phyloP scores from a whole-genome alignment of 2,329 filamentous ascomycete species.

The Dothideomycetes sp. region DNA sequence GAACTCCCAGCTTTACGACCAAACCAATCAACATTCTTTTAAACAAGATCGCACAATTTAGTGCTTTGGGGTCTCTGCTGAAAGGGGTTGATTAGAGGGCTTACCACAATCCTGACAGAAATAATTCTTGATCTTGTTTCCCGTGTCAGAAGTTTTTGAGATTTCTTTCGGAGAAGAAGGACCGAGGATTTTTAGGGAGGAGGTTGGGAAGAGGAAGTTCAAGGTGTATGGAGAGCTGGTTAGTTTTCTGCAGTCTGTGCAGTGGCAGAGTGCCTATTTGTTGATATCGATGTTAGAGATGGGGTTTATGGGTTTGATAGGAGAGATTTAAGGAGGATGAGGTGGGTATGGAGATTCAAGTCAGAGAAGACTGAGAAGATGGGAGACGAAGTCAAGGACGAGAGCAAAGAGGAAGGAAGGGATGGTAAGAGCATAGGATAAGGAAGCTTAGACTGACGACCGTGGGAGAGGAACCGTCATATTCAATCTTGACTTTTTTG shows the following conservation, averaged over 20 bases:
- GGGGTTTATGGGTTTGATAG: constrained; percentile 7
- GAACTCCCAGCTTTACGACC: neutral
- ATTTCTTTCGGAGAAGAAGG: constrained; percentile 44
- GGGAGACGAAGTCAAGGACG: no score
- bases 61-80: neutral
- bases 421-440: neutral
- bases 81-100: constrained; percentile 17
- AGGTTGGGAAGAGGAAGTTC: constrained; percentile 37
- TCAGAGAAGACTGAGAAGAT: no score
- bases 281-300: neutral
- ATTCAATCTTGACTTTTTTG: constrained; percentile 39
- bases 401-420: constrained; percentile 1
- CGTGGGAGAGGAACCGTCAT: constrained; percentile 36
- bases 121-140: constrained; percentile 44
- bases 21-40: no score
- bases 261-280: constrained; percentile 48
- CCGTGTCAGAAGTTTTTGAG: constrained; percentile 42
- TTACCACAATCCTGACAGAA: constrained; percentile 54
- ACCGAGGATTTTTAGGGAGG: constrained; percentile 40
- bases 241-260: constrained; percentile 39
- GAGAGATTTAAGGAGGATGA: constrained; percentile 16
- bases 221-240: constrained; percentile 43
- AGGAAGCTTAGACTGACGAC: constrained; percentile 39
- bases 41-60: no score
- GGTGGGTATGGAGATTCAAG: constrained; percentile 21